phyloP scores from a whole-genome alignment of 225 moss, liverwort and hornwort species.

The Polytrichum commune region DNA sequence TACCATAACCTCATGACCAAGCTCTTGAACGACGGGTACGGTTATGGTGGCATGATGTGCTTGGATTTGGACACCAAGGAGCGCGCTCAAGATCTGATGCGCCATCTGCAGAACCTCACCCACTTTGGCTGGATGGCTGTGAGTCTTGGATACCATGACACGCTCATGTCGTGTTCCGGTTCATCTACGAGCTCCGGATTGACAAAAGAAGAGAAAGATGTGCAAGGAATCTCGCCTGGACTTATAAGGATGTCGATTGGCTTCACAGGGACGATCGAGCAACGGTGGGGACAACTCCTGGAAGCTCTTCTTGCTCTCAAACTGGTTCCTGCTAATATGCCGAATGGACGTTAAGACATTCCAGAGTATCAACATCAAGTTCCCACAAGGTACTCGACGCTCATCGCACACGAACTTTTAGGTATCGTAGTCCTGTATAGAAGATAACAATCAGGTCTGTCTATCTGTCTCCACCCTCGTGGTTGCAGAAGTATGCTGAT shows the following conservation, averaged over 20 bases:
- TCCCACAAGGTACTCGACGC: not conserved
- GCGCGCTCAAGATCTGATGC: conserved; percentile 74
- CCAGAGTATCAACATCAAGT: not conserved
- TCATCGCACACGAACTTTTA: not conserved
- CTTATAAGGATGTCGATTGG: conserved; percentile 89
- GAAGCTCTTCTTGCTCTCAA: conserved; percentile 64
- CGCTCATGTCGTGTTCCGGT: conserved; percentile 79
- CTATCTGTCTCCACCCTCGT: not conserved
- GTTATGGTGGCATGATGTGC: conserved; percentile 87
- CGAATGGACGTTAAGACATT: not conserved
- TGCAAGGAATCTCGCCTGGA: conserved; percentile 60
- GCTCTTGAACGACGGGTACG: conserved; percentile 68
- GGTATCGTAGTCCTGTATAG: not conserved
- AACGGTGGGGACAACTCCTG: conserved; percentile 82
- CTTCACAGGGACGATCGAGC: conserved; percentile 75
- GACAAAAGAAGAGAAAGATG: conserved; percentile 46
- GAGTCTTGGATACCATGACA: conserved; percentile 85
- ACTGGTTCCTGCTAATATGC: conserved; percentile 32
- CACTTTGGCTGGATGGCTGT: conserved; percentile 86
- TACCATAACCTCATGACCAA: conserved; percentile 68
- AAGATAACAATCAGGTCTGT: not conserved
- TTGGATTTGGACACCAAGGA: conserved; percentile 77
- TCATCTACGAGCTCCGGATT: conserved; percentile 63
- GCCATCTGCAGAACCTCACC: conserved; percentile 71
- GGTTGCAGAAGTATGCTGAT: not conserved